Evolutionary conservation across 139 green algal species (phyloP), one percentile per base, ranked within the genome.

Genomic region (Diplosphaera chodatii): DNA sequence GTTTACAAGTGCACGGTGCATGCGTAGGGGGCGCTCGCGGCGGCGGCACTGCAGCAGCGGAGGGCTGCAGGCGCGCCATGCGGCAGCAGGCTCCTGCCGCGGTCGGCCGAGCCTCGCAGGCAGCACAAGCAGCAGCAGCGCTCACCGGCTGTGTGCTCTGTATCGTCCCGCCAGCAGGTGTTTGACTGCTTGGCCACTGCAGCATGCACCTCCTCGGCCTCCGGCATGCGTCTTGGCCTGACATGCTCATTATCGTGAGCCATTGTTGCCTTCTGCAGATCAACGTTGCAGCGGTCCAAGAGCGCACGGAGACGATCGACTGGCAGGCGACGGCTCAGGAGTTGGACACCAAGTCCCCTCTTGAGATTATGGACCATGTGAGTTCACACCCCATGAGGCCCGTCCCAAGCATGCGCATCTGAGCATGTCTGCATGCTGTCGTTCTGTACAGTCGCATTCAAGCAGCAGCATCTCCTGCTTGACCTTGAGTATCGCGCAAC

Each of bases 321-420:
- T 96, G 84, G 84, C 72, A 77, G 16, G 40, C 59, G 27, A 18
- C 84, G 4, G 86, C 88, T 15, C 59, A 67, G 27, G 84, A 92
- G 33, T 77, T 97, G 67, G 90, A 96, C 31, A n/a, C 25, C 21
- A 89, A 89, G 78, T 92, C 84, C 18, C 92, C 93, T 18, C 82
- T 98, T 29, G 87, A 95, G 56, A 96, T 97, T 72, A 97, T 98
- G 90, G 93, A 98, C 78, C 82, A 97, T 48, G 89, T 93, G 55
- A 77, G 83, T 74, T 15, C 37, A 28, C 2, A 23, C 48, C 4
- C 25, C 16, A 27, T 59, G 16, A n/a, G n/a, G n/a, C n/a, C n/a
- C n/a, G n/a, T n/a, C n/a, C n/a, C n/a, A n/a, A n/a, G n/a, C n/a
- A n/a, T n/a, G n/a, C n/a, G n/a, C n/a, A n/a, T n/a, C n/a, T n/a